phyloP scores from a whole-genome alignment of 306 rosid genomes.

The Vigna angularis region DNA sequence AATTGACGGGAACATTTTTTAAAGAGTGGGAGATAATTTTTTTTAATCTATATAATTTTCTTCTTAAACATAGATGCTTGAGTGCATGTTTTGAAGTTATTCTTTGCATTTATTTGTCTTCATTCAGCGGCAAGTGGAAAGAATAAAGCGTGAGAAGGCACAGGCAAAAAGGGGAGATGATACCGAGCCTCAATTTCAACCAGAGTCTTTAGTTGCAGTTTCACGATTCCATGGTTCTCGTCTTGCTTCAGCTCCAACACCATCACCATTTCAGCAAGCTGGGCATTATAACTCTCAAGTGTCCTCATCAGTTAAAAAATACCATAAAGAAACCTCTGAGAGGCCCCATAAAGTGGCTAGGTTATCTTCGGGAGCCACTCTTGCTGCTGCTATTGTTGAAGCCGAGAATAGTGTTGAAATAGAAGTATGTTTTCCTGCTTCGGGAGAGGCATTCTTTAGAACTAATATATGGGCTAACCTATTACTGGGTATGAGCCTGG shows the following conservation, averaged over 20 bases:
- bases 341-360: conserved; percentile 64
- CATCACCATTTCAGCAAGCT: conserved; percentile 75
- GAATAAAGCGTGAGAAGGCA: conserved; percentile 88
- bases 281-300: conserved; percentile 41
- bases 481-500: conserved; percentile 59
- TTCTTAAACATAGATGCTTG: conserved; percentile 17
- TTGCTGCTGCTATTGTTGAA: conserved; percentile 94
- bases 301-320: conserved; percentile 37
- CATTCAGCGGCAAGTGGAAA: conserved; percentile 79
- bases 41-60: conserved; percentile 2
- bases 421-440: conserved; percentile 78
- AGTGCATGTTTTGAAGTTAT: conserved; percentile 10
- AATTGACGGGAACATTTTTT: conserved; percentile 1
- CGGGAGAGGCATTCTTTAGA: conserved; percentile 55
- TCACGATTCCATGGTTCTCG: conserved; percentile 87
- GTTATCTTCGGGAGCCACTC: conserved; percentile 58
- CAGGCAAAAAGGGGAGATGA: conserved; percentile 88
- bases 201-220: conserved; percentile 79
- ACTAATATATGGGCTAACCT: conserved; percentile 51
- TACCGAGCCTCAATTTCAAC: conserved; percentile 69
- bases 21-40: conserved; percentile 14
- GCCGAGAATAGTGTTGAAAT: conserved; percentile 78
- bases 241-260: conserved; percentile 85
- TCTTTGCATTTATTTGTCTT: conserved; percentile 17
- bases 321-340: conserved; percentile 46